Percentiles rank a stretch among this genome's conserved stretches.
Conservation (phyloP, 345 rosid genomes). For the Cardamine chenopodiifolia region DNA sequence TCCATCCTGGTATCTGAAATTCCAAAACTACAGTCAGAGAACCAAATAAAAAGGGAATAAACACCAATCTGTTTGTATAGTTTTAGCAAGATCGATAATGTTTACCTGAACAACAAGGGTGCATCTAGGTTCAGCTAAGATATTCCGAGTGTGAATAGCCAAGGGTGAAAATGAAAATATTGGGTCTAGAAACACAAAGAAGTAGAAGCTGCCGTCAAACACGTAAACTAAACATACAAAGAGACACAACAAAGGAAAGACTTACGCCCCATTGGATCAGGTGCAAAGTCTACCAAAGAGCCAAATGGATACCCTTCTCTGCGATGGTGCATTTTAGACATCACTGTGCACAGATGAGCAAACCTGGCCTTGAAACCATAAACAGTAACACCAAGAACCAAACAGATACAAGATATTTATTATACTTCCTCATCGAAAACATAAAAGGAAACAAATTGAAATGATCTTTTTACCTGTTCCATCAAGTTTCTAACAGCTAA, state of each 20-base stretch:
- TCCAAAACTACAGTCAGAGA: conserved; percentile 34
- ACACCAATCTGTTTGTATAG: neutral
- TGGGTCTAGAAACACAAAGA: conserved; percentile 61
- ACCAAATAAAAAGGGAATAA: neutral
- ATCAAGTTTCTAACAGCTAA: conserved; percentile 94
- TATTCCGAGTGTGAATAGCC: conserved; percentile 92
- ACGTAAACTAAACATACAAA: conserved; percentile 11
- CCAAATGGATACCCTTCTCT: conserved; percentile 98
- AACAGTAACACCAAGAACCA: conserved; percentile 26
- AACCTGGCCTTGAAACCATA: conserved; percentile 72
- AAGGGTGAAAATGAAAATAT: conserved; percentile 91
- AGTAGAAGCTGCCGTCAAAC: neutral
- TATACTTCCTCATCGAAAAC: neutral
- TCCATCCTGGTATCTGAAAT: conserved; percentile 95
- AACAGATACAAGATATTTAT: conserved; percentile 1
- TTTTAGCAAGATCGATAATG: conserved; percentile 16
- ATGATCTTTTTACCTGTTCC: conserved; percentile 70
- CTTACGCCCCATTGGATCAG: conserved; percentile 94
- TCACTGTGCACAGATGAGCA: conserved; percentile 95
- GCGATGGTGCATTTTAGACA: conserved; percentile 98
- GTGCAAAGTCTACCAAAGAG: conserved; percentile 89
- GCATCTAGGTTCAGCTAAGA: conserved; percentile 90
- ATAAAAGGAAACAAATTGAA: neutral
- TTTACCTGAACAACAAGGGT: conserved; percentile 95
- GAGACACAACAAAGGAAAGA: neutral